Conservation (phyloP, 805 yeast genomes). For the Diddensiella santjacobensis region DNA sequence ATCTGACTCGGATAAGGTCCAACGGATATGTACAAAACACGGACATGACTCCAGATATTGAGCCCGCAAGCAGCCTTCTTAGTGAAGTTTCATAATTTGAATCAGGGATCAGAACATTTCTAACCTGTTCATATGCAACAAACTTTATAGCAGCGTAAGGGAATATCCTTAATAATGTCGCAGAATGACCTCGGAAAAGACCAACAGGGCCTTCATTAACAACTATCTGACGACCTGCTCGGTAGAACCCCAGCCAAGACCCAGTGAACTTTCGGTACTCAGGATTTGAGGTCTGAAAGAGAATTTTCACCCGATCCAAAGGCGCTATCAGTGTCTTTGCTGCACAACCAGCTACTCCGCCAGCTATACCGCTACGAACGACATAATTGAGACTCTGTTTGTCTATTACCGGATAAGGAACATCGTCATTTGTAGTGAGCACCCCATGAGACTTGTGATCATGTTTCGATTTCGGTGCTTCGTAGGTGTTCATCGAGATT, state of each 20-base stretch:
- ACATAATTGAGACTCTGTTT: conserved; percentile 76
- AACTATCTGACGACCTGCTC: conserved; percentile 68
- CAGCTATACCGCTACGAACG: conserved; percentile 81
- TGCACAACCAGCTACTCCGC: conserved; percentile 94
- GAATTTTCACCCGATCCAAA: conserved; percentile 86
- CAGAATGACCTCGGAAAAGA: conserved; percentile 92
- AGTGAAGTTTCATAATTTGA: conserved; percentile 71
- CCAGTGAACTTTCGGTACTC: conserved; percentile 79
- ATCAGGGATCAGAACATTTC: conserved; percentile 73
- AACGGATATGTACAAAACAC: conserved; percentile 90
- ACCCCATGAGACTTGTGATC: background rate
- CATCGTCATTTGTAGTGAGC: background rate
- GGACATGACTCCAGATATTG: conserved; percentile 80
- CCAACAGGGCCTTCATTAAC: conserved; percentile 70
- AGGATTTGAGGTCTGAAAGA: conserved; percentile 93
- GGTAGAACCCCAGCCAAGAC: conserved; percentile 66
- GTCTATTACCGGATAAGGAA: conserved; percentile 36
- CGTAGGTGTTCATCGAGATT: background rate
- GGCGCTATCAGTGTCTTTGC: conserved; percentile 96
- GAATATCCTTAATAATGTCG: conserved; percentile 82
- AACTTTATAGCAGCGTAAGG: conserved; percentile 97
- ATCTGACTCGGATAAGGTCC: conserved; percentile 82
- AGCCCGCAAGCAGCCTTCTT: conserved; percentile 82
- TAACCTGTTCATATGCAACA: conserved; percentile 90
- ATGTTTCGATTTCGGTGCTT: background rate